Conservation (phyloP, 169 alveolate species). For the Plasmodium ovale region DNA sequence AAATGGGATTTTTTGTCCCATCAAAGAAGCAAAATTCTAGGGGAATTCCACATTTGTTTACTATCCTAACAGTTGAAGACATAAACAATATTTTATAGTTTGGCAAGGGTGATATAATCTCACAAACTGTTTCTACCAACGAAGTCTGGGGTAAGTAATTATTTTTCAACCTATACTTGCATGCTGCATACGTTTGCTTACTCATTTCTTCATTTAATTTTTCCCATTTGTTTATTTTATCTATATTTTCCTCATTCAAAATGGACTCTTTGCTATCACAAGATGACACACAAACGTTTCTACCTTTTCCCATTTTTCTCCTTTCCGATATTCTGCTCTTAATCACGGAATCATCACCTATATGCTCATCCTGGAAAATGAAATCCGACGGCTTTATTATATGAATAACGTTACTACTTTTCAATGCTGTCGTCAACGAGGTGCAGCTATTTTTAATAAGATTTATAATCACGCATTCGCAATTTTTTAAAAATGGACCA, state of each 20-base stretch:
- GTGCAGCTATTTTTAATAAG: conserved; percentile 75
- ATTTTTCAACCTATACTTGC: conserved; percentile 22
- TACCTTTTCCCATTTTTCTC: neutral
- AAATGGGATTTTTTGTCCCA: conserved; percentile 77
- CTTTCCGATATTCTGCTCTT: neutral
- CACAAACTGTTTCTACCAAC: conserved; percentile 80
- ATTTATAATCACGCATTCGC: conserved; percentile 59
- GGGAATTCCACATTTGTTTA: conserved; percentile 89
- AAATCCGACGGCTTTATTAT: conserved; percentile 43
- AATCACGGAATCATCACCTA: neutral
- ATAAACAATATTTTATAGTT: conserved; percentile 87
- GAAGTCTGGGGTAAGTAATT: conserved; percentile 55
- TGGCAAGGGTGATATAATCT: conserved; percentile 88
- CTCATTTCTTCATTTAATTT: conserved; percentile 26
- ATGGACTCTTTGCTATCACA: neutral
- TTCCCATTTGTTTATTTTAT: conserved; percentile 22
- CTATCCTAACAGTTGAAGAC: conserved; percentile 86
- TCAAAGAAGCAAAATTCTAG: conserved; percentile 86
- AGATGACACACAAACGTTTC: neutral
- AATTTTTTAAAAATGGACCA: conserved; percentile 68
- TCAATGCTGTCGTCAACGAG: conserved; percentile 61
- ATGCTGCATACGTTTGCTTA: conserved; percentile 41
- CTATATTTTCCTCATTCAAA: conserved; percentile 18
- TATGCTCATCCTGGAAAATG: conserved; percentile 26
- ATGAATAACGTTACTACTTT: conserved; percentile 55